A percentile compares a stretch with the other conserved stretches of the same genome.
phyloP scores from a whole-genome alignment of 352 stramenopile genomes.

The Pythium monospermum region DNA sequence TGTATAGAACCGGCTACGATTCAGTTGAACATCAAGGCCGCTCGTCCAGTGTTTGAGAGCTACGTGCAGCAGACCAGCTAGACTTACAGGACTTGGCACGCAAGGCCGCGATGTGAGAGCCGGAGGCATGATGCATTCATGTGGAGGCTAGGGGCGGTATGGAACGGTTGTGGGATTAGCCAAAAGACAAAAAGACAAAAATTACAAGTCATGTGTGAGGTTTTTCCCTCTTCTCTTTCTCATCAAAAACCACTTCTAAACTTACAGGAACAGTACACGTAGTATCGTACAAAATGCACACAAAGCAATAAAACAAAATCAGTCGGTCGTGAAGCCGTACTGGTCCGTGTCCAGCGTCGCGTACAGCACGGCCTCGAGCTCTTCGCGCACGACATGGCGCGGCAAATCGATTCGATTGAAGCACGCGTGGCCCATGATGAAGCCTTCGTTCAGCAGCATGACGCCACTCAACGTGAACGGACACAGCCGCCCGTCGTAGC shows the following conservation, averaged over 20 bases:
- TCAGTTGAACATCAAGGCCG: slow-evolving; percentile 96
- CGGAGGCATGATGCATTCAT: no score
- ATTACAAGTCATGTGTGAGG: no score
- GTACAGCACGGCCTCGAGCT: slow-evolving; percentile 53
- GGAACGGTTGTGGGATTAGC: no score
- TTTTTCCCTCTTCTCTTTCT: no score
- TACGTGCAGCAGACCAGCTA: slow-evolving; percentile 93
- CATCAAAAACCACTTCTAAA: no score
- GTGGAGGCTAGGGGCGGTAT: no score
- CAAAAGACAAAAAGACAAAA: no score
- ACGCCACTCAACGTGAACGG: slow-evolving; percentile 72
- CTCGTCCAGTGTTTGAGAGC: slow-evolving; percentile 93
- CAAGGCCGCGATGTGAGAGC: no score
- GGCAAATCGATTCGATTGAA: slow-evolving; percentile 91
- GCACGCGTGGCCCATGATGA: slow-evolving; percentile 46
- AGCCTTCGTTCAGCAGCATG: slow-evolving; percentile 19
- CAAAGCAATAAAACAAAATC: no score
- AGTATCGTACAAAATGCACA: no score
- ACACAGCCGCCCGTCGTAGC: slow-evolving; percentile 73
- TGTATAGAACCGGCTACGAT: slow-evolving; percentile 89
- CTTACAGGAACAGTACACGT: no score
- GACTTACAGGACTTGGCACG: no score
- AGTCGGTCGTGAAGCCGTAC: slow-evolving; percentile 62
- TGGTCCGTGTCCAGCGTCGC: slow-evolving; percentile 42
- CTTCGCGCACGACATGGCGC: slow-evolving; percentile 83